Conservation (phyloP, 2,329 filamentous ascomycete species). For the Nothomitra cinnamomea region DNA sequence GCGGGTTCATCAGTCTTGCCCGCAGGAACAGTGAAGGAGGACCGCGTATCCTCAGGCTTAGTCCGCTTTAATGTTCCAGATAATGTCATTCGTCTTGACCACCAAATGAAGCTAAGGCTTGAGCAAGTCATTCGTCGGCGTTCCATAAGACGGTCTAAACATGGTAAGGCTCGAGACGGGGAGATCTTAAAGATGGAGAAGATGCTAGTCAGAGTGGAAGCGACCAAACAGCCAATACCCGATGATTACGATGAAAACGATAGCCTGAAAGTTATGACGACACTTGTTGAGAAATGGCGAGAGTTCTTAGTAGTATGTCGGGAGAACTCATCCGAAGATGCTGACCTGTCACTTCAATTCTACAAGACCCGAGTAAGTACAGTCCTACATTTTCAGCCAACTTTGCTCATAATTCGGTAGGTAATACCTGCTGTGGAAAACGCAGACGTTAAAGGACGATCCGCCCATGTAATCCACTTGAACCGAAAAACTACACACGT, state of each 20-base stretch:
- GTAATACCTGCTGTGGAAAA: conserved; percentile 43
- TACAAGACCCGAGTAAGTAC: conserved; percentile 37
- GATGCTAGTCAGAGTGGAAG: conserved; percentile 48
- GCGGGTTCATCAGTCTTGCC: background rate
- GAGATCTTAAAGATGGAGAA: conserved; percentile 50
- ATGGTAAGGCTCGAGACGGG: conserved; percentile 32
- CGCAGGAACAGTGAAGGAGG: background rate
- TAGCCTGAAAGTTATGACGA: conserved; percentile 39
- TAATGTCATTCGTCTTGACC: conserved; percentile 20
- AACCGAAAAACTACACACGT: conserved; percentile 35
- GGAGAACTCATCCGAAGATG: conserved; percentile 35
- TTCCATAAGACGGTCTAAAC: conserved; percentile 22
- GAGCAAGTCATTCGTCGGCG: conserved; percentile 22
- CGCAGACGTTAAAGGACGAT: conserved; percentile 33
- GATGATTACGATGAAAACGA: conserved; percentile 47
- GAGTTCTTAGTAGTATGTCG: conserved; percentile 47
- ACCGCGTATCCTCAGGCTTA: conserved; percentile 15
- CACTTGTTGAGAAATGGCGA: conserved; percentile 44
- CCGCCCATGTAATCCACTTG: conserved; percentile 39
- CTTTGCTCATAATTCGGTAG: conserved; percentile 12
- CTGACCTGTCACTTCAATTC: conserved; percentile 39
- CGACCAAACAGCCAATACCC: conserved; percentile 31
- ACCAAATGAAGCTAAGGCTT: conserved; percentile 23
- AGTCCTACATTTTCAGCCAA: background rate
- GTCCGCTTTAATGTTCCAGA: conserved; percentile 27